These are phyloP conservation scores for Phytophthora crassamura DNA, from an alignment of 352 stramenopile genomes.

Conservation along the genomic window DNA sequence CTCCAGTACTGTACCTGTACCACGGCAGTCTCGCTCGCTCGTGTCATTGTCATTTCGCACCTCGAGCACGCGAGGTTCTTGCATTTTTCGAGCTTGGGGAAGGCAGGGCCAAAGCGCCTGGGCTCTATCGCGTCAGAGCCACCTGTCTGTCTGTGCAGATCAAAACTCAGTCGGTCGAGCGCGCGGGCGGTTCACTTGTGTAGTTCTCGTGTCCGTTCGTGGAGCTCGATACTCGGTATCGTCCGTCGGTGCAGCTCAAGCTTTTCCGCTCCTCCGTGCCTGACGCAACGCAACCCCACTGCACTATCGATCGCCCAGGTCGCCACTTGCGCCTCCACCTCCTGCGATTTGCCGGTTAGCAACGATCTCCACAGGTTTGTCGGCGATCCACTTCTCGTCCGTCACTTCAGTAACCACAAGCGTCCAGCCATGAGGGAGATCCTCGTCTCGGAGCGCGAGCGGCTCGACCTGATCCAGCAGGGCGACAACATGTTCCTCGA, in stretches of 20 bases:
- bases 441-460: constrained; percentile 49
- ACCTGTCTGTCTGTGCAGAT: background rate
- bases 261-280: constrained; percentile 1
- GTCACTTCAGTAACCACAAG: constrained; percentile 12
- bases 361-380: too few relatives aligned
- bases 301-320: constrained; percentile 11
- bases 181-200: constrained; percentile 4
- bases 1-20: constrained; percentile 10
- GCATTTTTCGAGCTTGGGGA: constrained; percentile 25
- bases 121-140: constrained; percentile 15
- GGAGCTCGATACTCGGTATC: constrained; percentile 6
- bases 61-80: constrained; percentile 15
- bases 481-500: constrained; percentile 53
- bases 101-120: constrained; percentile 18
- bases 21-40: constrained; percentile 16
- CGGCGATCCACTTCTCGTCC: background rate
- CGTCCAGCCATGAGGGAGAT: constrained; percentile 23
- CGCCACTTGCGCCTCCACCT: constrained; percentile 12
- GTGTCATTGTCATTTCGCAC: constrained; percentile 18
- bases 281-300: constrained; percentile 8
- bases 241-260: constrained; percentile 20
- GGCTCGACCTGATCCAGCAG: constrained; percentile 48
- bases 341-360: constrained; percentile 23
- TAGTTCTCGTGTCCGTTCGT: constrained; percentile 20
- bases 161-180: background rate